Evolutionary conservation across 768 basidiomycete species (phyloP).

Genomic region (Lentinula aciculospora): DNA sequence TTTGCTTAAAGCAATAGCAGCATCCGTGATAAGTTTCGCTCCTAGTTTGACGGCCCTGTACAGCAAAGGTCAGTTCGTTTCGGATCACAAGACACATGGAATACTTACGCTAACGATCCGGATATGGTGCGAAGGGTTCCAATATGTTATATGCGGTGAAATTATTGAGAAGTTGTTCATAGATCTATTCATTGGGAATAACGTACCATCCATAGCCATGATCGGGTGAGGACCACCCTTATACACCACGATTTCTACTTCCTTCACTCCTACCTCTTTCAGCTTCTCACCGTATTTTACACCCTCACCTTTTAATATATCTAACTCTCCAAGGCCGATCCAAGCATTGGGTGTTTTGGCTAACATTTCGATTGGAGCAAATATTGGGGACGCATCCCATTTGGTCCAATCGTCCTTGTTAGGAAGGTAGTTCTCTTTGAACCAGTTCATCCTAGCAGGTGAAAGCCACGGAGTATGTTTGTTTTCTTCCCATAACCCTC

Average conservation of each 20-base stretch:
- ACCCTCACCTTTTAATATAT: conserved; percentile 65
- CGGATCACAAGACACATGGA: not conserved
- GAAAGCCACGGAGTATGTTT: conserved; percentile 52
- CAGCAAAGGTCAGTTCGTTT: not conserved
- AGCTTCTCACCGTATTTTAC: conserved; percentile 57
- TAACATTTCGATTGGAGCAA: conserved; percentile 53
- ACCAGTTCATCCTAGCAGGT: conserved; percentile 70
- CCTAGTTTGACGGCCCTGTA: conserved; percentile 24
- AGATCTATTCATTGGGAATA: not conserved
- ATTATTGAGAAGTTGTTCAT: not conserved
- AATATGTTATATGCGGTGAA: too few species aligned
- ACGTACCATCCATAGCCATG: conserved; percentile 70
- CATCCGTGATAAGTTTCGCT: conserved; percentile 29
- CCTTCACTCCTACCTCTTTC: conserved; percentile 38
- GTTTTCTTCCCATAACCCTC: conserved; percentile 50
- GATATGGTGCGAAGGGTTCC: too few species aligned
- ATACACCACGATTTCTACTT: conserved; percentile 52
- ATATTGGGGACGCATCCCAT: conserved; percentile 70
- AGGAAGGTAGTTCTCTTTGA: conserved; percentile 63
- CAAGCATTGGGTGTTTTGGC: conserved; percentile 49
- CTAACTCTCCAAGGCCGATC: conserved; percentile 60
- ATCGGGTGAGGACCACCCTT: conserved; percentile 65
- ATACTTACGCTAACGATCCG: conserved; percentile 22
- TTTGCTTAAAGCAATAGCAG: conserved; percentile 26
- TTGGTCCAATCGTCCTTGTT: conserved; percentile 51